These are phyloP conservation scores for Pichia ethanolica DNA, from an alignment of 805 yeast genomes.

Conservation along the genomic window DNA sequence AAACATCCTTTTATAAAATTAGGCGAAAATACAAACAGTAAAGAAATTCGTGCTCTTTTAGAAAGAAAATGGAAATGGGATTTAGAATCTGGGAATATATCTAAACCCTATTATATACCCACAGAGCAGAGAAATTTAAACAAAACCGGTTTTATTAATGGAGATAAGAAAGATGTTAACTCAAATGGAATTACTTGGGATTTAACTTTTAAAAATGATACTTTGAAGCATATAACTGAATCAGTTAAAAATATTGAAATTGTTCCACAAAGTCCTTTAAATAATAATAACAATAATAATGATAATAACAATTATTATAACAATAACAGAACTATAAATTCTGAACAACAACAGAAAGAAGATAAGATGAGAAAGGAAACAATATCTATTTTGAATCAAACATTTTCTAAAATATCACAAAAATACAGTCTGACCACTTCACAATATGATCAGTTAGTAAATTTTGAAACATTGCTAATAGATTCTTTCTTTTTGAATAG, in stretches of 20 bases:
- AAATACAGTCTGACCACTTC: conserved; percentile 47
- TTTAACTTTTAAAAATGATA: background rate
- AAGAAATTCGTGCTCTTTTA: conserved; percentile 32
- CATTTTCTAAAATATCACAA: conserved; percentile 37
- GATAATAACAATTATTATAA: too few species aligned
- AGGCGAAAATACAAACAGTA: conserved; percentile 30
- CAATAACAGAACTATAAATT: background rate
- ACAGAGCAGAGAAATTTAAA: conserved; percentile 15
- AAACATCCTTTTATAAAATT: conserved; percentile 53
- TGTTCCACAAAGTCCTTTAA: conserved; percentile 18
- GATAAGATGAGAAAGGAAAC: conserved; percentile 22
- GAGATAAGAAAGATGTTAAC: background rate
- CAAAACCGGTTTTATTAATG: background rate
- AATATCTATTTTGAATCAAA: conserved; percentile 33
- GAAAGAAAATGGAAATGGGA: conserved; percentile 39
- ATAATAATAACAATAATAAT: background rate
- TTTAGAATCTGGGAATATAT: conserved; percentile 24
- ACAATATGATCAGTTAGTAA: conserved; percentile 39
- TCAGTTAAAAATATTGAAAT: conserved; percentile 5
- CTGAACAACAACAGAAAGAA: conserved; percentile 10
- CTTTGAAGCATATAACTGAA: background rate
- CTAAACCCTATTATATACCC: conserved; percentile 28
- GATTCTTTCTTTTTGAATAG: conserved; percentile 20
- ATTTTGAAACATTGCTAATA: conserved; percentile 31
- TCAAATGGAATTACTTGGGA: conserved; percentile 5